Conservation (phyloP, 257 asterid species). For the Hygrophila difformis region DNA sequence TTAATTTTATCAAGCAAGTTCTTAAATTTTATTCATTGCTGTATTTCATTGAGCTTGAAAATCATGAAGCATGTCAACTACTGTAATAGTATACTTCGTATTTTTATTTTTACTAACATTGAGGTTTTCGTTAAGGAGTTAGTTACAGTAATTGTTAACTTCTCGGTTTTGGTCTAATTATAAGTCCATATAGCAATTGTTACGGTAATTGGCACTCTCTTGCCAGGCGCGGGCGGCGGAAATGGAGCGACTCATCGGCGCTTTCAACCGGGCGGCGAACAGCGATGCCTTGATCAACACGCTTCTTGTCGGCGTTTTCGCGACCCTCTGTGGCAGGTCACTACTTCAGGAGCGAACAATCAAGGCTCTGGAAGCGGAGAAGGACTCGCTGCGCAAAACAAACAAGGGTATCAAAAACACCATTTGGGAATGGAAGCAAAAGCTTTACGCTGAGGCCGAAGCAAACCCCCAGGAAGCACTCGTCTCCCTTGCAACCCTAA, state of each 20-base stretch:
- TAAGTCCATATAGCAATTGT: too few species aligned
- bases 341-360: slow-evolving; percentile 39
- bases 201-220: too few species aligned
- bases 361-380: slow-evolving; percentile 55
- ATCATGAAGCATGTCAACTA: too few species aligned
- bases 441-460: slow-evolving; percentile 59
- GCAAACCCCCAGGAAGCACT: slow-evolving; percentile 31
- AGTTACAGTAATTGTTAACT: too few species aligned
- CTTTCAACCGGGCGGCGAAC: slow-evolving; percentile 46
- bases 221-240: slow-evolving; percentile 5
- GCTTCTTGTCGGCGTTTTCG: slow-evolving; percentile 37
- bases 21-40: too few species aligned
- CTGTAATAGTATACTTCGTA: too few species aligned
- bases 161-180: too few species aligned
- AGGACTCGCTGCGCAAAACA: slow-evolving; percentile 30
- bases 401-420: slow-evolving; percentile 53
- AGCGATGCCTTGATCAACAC: slow-evolving; percentile 47
- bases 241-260: slow-evolving; percentile 43
- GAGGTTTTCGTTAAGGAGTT: too few species aligned
- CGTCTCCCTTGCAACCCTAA: slow-evolving; percentile 65
- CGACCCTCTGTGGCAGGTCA: slow-evolving; percentile 42
- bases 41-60: too few species aligned
- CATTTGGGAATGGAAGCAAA: slow-evolving; percentile 85
- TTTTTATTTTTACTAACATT: too few species aligned
- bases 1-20: too few species aligned